Evolutionary conservation across 2,329 filamentous ascomycete genomes (phyloP).

Genomic region (Westerdykella ornata): DNA sequence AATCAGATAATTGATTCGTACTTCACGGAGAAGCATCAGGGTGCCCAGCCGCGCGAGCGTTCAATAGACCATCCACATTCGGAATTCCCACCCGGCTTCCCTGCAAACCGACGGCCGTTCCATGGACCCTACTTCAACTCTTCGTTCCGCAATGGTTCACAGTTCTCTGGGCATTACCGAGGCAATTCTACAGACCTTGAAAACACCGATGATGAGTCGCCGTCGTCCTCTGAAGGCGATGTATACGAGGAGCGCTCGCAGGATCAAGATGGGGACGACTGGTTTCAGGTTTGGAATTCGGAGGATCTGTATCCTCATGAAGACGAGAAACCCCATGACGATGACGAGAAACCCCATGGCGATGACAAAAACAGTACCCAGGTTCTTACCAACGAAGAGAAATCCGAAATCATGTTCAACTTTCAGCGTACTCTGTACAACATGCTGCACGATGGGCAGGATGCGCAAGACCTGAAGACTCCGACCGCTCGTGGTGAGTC

Average conservation of each 20-base stretch:
- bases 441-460: not conserved
- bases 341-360: not conserved
- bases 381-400: not conserved
- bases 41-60: not conserved
- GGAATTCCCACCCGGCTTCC: not conserved
- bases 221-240: too few relatives aligned
- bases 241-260: too few relatives aligned
- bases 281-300: too few relatives aligned
- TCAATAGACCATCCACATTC: not conserved
- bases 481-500: not conserved
- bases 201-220: too few relatives aligned
- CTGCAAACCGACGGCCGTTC: too few relatives aligned
- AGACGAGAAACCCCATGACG: not conserved
- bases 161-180: too few relatives aligned
- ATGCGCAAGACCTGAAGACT: not conserved
- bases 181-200: too few relatives aligned
- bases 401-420: not conserved
- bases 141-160: too few relatives aligned
- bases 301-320: too few relatives aligned
- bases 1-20: slow-evolving; percentile 1
- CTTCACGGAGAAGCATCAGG: not conserved
- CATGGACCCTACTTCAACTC: too few relatives aligned
- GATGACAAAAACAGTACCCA: not conserved
- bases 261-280: too few relatives aligned
- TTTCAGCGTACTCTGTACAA: not conserved